Base-by-base conservation (phyloP, 352 stramenopile species). In the Phytophthora tubulina region DNA sequence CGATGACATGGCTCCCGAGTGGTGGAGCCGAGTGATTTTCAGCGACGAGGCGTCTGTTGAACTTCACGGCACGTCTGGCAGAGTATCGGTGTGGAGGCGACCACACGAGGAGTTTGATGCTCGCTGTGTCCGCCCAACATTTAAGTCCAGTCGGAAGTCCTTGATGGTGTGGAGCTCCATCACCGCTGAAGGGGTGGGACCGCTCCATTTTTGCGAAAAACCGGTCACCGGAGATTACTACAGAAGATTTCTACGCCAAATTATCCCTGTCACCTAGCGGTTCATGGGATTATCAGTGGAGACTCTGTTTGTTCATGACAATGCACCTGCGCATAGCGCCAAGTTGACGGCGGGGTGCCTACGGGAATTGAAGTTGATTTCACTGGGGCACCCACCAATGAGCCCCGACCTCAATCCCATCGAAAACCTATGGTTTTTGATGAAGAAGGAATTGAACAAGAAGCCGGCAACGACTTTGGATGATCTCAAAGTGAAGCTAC, bases 361-460 rank as follows among this genome's bases (percentile, higher is more conserved):
- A 4, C 14, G 15, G 4, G 31, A 67, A 1, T 9, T 67, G n/a
- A 67, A 55, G 6, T 17, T 67, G 36, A 54, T 49, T 31, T 45
- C 8, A 2, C 39, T 61, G 30, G 60, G 60, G 7, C 60, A 61
- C 4, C 32, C 60, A 14, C 11, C 38, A 2, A 49, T 61, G 13
- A 67, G 60, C 41, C 60, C 60, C 6, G 48, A 67, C 39, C 60
- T 61, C 2, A 67, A 67, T 14, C 50, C 60, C 11, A 55, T 67
- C 21, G 60, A 67, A 55, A 61, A 60, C 17, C 1, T 61, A 7
- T 61, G 30, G 39, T 44, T 41, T 50, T 30, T 60, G 11, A 67
- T 60, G 60, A 61, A 61, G 31, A 36, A 32, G 3, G 56, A 63
- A 27, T 44, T 48, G 17, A 6, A 49, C 42, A 49, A 49, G 42